Base-by-base conservation (phyloP, 2,329 filamentous ascomycete genomes). In the Fragosphaeria purpurea region DNA sequence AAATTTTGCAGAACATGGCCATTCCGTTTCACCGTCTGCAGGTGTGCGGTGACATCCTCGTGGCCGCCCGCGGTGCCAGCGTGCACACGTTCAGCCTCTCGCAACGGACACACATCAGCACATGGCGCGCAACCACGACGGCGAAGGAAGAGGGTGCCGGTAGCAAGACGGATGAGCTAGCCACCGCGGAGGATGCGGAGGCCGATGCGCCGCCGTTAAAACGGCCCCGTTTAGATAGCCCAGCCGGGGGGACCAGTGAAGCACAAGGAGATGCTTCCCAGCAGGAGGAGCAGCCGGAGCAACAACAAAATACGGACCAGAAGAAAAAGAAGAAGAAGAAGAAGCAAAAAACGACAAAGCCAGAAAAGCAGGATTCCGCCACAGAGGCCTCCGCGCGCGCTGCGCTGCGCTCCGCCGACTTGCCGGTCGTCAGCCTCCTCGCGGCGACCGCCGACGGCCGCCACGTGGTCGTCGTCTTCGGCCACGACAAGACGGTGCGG, bases 401-500 rank as follows among this genome's bases (percentile, higher is more conserved):
- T 32, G 71, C 68, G 40, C 57, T 57, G 38, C 57, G 48, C 42
- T 56, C 59, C 62, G 67, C n/a, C 3, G 77, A 82, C 50, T 65
- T 71, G 53, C 77, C 83, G 5, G 81, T 84, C 59, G 77, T 96
- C 50, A 84, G 83, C 52, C 79, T 84, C 55, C 63, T 96, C 56
- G 71, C 77, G 30, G 68, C 77, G 33, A 84, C 88, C 0, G 65
- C 71, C 11, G 74, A 86, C 57, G 79, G 82, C 11, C 73, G 77
- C 41, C 73, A 95, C 67, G 65, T 94, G 22, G 71, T 95, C 41
- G 86, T 82, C 30, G 79, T 94, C 34, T 95, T 89, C 7, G 83
- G 80, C n/a, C 88, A 95, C 61, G 93, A 97, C 71, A 98, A 98
- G 70, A 82, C 79, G 46, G 75, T 98, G 41, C 86, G 87, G 65